A percentile compares a stretch with the other conserved stretches of the same genome.
Evolutionary conservation across 2,329 filamentous ascomycete genomes (phyloP).

Genomic region (Paradendryphiella salina): DNA sequence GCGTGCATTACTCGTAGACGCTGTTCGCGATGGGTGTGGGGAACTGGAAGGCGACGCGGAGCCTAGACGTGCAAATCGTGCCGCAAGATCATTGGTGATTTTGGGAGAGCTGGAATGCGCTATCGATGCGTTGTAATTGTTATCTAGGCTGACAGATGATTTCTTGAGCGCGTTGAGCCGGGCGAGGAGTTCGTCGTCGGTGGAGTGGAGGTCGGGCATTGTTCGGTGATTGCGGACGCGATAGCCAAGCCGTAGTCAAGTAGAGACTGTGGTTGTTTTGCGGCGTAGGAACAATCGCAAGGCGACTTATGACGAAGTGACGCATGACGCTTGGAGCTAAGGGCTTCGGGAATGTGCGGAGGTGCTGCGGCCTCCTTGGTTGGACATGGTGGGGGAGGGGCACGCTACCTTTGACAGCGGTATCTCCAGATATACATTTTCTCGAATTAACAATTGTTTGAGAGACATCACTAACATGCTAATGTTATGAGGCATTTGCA

Average conservation of each 20-base stretch:
- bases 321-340: slow-evolving; percentile 12
- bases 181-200: slow-evolving; percentile 52
- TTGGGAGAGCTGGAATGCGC: slow-evolving; percentile 12
- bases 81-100: slow-evolving; percentile 42
- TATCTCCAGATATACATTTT: neutral
- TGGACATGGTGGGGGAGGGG: slow-evolving; percentile 18
- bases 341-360: slow-evolving; percentile 11
- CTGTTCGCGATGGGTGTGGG: slow-evolving; percentile 30
- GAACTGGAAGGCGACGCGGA: slow-evolving; percentile 35
- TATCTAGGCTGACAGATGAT: slow-evolving; percentile 46
- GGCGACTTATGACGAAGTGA: slow-evolving; percentile 4
- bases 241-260: neutral
- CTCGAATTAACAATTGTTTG: neutral
- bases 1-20: slow-evolving; percentile 20
- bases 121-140: slow-evolving; percentile 26
- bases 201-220: slow-evolving; percentile 23
- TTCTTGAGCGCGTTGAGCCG: slow-evolving; percentile 55
- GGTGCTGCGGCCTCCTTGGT: slow-evolving; percentile 19
- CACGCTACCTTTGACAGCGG: slow-evolving; percentile 2
- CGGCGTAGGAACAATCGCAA: neutral
- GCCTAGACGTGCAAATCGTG: slow-evolving; percentile 44
- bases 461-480: too few relatives aligned
- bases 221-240: neutral
- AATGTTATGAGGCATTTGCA: too few relatives aligned
- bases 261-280: neutral